Base-by-base conservation (phyloP, 1,284 basidiomycete genomes). In the Heimioporus retisporus region DNA sequence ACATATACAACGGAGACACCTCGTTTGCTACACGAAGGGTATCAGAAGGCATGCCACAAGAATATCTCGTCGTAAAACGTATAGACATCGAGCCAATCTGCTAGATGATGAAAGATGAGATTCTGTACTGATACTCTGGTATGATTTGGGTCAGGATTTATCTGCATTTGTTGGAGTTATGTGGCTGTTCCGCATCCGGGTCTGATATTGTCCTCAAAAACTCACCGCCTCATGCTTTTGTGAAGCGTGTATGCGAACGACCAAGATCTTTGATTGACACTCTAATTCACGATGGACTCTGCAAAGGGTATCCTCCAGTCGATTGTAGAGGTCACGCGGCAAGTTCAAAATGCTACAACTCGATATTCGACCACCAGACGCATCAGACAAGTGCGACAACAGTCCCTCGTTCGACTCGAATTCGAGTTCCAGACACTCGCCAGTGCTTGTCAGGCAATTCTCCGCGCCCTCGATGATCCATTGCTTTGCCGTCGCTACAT, bases 361-460 rank as follows among this genome's bases (percentile, higher is more conserved):
- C 56, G 8, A 16, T 61, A 67, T 61, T 57, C 69, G 18, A 43
- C 54, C 11, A 14, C n/a, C 3, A 63, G 15, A 35, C 35, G 42
- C 13, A 19, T 69, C 48, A 55, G 61, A 31, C 53, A 66, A 25
- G 42, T 71, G 21, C 23, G n/a, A 53, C 55, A 69, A 8, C 21
- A 67, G 48, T 54, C 72, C 25, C 59, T 71, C 16, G 16, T 70
- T 48, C 48, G 59, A 11, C 63, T 72, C 14, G 67, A 73, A 53
- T 18, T 40, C 31, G 60, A 73, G 13, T 46, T 73, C 18, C 58
- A 73, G 31, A 51, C 59, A 21, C 57, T 67, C 15, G 14, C 35
- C 13, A 53, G 68, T 28, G 57, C 61, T 7, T 63, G 63, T 7
- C 35, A 42, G 0, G 61, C 62, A 6, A 56, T 67, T 21, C 51